Percentiles rank a stretch among this genome's conserved stretches.
Conservation (phyloP, 306 rosid genomes). For the Prinsepia uniflora region DNA sequence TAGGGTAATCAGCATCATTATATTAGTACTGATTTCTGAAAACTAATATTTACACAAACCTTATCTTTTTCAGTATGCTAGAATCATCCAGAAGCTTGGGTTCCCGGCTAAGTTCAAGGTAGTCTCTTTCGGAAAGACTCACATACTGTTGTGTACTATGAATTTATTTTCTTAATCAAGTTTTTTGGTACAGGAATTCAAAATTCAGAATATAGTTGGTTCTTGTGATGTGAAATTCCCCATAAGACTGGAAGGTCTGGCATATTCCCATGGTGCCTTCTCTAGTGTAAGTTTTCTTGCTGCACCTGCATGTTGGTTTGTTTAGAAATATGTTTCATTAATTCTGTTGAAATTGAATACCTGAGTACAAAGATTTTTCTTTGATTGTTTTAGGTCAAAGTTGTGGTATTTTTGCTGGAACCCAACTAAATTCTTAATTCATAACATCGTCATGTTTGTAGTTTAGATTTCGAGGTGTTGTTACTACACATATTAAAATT, state of each 20-base stretch:
- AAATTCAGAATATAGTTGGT: conserved; percentile 91
- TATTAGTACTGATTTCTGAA: not conserved
- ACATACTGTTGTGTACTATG: not conserved
- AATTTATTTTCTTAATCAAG: not conserved
- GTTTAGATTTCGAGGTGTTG: not conserved
- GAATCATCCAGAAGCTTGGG: conserved; percentile 87
- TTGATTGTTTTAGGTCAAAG: not conserved
- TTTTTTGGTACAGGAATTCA: conserved; percentile 50
- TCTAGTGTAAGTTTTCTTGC: conserved; percentile 59
- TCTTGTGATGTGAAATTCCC: conserved; percentile 94
- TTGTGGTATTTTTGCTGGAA: not conserved
- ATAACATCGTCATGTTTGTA: too few relatives aligned
- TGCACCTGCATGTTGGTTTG: not conserved
- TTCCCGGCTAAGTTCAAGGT: conserved; percentile 89
- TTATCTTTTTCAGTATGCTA: conserved; percentile 72
- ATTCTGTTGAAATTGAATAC: not conserved
- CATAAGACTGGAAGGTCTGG: conserved; percentile 89
- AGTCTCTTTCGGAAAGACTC: conserved; percentile 7
- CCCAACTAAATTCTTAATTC: not conserved
- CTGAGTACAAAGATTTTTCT: not conserved
- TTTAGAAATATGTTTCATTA: not conserved
- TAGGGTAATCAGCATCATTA: not conserved
- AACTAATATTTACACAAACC: conserved; percentile 3
- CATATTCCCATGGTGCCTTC: conserved; percentile 85
- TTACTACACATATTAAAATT: not conserved